Evolutionary conservation across 176 grass and related monocot genomes (phyloP).

Genomic region (Pontederia crassipes): DNA sequence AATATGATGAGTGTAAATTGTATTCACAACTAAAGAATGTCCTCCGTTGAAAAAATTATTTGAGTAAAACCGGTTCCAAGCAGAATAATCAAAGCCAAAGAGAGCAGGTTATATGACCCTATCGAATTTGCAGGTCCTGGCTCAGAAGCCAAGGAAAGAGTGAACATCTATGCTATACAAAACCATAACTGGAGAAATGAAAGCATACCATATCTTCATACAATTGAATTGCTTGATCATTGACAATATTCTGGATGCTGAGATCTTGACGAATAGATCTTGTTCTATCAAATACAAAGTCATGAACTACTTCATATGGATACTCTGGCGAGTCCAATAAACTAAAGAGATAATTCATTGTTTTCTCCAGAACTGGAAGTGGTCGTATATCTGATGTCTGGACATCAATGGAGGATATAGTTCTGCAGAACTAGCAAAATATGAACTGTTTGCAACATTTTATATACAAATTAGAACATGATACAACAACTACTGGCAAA

Average conservation of each 20-base stretch:
- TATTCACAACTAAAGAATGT: no score
- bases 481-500: background rate
- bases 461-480: background rate
- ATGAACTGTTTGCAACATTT: constrained; percentile 30
- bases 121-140: no score
- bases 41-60: no score
- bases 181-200: background rate
- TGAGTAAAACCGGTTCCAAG: no score
- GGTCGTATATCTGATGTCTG: constrained; percentile 59
- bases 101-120: no score
- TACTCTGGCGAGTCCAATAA: constrained; percentile 45
- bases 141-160: no score
- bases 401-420: constrained; percentile 42
- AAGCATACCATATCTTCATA: constrained; percentile 75
- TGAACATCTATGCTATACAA: background rate
- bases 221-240: constrained; percentile 59
- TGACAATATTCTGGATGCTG: constrained; percentile 66
- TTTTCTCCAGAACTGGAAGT: constrained; percentile 50
- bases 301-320: constrained; percentile 68
- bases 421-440: constrained; percentile 85
- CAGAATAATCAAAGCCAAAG: no score
- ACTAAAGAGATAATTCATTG: constrained; percentile 60
- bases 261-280: constrained; percentile 84
- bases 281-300: constrained; percentile 94
- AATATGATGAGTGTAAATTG: no score